These are phyloP conservation scores for Blumeriella jaapii DNA, from an alignment of 2,329 filamentous ascomycete genomes.

Conservation along the genomic window DNA sequence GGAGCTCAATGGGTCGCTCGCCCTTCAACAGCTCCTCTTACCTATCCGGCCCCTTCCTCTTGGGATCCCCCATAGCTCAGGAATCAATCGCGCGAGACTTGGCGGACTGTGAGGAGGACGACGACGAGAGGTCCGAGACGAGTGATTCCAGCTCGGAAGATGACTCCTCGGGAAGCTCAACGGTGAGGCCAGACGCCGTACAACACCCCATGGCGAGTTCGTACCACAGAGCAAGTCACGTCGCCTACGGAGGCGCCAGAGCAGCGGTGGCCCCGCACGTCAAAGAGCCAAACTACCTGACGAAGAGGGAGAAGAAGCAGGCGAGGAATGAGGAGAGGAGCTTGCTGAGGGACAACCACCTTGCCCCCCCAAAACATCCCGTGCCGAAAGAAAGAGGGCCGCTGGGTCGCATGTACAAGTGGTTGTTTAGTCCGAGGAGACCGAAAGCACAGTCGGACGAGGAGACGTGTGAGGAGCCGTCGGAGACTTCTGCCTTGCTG, in stretches of 20 bases:
- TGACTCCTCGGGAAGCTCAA: conserved; percentile 31
- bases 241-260: conserved; percentile 60
- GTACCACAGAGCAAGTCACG: conserved; percentile 68
- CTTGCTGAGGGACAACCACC: conserved; percentile 52
- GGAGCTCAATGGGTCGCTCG: conserved; percentile 23
- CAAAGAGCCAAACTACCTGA: conserved; percentile 32
- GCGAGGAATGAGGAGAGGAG: conserved; percentile 47
- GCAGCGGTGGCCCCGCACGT: conserved; percentile 52
- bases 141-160: conserved; percentile 31
- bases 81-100: conserved; percentile 55
- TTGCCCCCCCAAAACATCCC: conserved; percentile 49
- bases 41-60: conserved; percentile 45
- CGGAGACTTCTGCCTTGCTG: conserved; percentile 31
- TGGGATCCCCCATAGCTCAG: conserved; percentile 54
- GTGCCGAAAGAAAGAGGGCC: conserved; percentile 27
- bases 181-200: conserved; percentile 25
- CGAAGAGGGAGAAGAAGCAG: conserved; percentile 42
- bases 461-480: conserved; percentile 28
- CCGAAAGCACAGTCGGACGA: conserved; percentile 31
- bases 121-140: conserved; percentile 34
- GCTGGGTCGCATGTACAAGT: conserved; percentile 30
- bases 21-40: conserved; percentile 34
- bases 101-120: conserved; percentile 50
- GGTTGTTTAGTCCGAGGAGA: conserved; percentile 45
- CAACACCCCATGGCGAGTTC: conserved; percentile 45